Percentiles rank a stretch among this genome's conserved stretches.
phyloP scores from a whole-genome alignment of 1,284 basidiomycete genomes.

The Papiliotrema flavescens region DNA sequence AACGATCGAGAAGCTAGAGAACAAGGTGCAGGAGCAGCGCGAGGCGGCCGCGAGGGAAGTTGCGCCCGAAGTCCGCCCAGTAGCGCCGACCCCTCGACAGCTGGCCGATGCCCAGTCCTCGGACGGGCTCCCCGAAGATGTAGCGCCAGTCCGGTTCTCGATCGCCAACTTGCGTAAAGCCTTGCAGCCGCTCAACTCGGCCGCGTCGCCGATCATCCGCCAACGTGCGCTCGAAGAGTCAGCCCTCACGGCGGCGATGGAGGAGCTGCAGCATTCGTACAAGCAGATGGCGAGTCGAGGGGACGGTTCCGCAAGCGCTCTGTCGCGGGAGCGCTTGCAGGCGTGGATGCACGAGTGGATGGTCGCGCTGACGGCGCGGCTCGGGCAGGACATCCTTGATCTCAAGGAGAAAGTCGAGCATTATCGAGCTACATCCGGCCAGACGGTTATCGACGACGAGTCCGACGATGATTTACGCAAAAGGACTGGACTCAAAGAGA shows the following conservation, averaged over 20 bases:
- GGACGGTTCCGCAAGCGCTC: neutral
- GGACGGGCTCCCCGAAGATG: too few species aligned
- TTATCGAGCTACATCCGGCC: neutral
- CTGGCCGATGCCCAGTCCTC: too few species aligned
- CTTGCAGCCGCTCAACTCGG: constrained; percentile 60
- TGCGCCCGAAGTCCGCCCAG: constrained; percentile 37
- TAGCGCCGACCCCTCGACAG: too few species aligned
- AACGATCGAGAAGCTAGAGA: constrained; percentile 22
- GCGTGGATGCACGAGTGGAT: constrained; percentile 89
- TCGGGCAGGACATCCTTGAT: constrained; percentile 59
- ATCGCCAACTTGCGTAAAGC: constrained; percentile 64
- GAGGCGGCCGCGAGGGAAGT: constrained; percentile 24
- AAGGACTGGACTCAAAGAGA: neutral
- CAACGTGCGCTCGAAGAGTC: constrained; percentile 80
- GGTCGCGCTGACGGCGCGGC: constrained; percentile 56
- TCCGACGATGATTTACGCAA: neutral
- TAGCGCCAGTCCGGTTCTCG: constrained; percentile 47
- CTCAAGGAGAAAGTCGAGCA: constrained; percentile 53
- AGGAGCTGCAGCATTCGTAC: constrained; percentile 65
- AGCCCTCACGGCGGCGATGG: constrained; percentile 75
- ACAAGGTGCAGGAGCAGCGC: constrained; percentile 25
- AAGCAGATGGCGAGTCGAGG: constrained; percentile 57
- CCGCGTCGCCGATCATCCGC: constrained; percentile 62
- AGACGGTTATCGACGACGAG: neutral
- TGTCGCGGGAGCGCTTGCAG: constrained; percentile 57